Percentiles rank a stretch among this genome's conserved stretches.
Conservation (phyloP, 2,329 filamentous ascomycete genomes). For the Laburnicola sp. region DNA sequence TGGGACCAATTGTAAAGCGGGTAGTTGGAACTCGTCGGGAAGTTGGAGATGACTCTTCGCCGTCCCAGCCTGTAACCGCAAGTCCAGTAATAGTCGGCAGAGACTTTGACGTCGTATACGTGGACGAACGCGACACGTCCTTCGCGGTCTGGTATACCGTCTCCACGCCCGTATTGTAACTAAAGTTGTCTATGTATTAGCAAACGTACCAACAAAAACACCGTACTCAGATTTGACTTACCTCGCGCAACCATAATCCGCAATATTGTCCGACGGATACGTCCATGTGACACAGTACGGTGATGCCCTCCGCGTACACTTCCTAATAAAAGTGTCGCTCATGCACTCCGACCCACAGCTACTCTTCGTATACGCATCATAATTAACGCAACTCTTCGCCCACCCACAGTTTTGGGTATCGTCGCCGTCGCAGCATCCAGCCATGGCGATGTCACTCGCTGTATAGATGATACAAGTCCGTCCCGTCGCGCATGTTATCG, state of each 20-base stretch:
- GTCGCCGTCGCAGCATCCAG: slow-evolving; percentile 28
- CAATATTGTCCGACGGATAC: slow-evolving; percentile 23
- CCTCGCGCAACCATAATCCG: slow-evolving; percentile 32
- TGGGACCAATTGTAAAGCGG: too few relatives aligned
- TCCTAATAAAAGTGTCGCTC: slow-evolving; percentile 26
- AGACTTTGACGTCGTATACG: slow-evolving; percentile 20
- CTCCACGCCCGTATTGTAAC: slow-evolving; percentile 13
- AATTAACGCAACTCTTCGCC: slow-evolving; percentile 33
- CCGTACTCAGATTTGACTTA: too few relatives aligned
- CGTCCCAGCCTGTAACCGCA: slow-evolving; percentile 17
- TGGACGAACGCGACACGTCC: slow-evolving; percentile 13
- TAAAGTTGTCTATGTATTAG: too few relatives aligned
- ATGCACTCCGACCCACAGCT: slow-evolving; percentile 23
- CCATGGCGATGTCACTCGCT: slow-evolving; percentile 25
- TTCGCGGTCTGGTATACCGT: slow-evolving; percentile 22
- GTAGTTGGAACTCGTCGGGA: too few relatives aligned
- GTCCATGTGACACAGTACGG: slow-evolving; percentile 37
- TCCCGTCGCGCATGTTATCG: slow-evolving; percentile 19
- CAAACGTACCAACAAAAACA: too few relatives aligned
- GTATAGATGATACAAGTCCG: slow-evolving; percentile 35
- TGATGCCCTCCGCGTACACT: slow-evolving; percentile 21
- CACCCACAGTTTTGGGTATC: slow-evolving; percentile 30
- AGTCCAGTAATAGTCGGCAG: slow-evolving; percentile 22
- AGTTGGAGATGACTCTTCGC: slow-evolving; percentile 3
- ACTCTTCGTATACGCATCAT: slow-evolving; percentile 16